These are phyloP conservation scores for Bryoglossum gracile DNA, from an alignment of 495 filamentous ascomycete genomes.

Conservation along the genomic window DNA sequence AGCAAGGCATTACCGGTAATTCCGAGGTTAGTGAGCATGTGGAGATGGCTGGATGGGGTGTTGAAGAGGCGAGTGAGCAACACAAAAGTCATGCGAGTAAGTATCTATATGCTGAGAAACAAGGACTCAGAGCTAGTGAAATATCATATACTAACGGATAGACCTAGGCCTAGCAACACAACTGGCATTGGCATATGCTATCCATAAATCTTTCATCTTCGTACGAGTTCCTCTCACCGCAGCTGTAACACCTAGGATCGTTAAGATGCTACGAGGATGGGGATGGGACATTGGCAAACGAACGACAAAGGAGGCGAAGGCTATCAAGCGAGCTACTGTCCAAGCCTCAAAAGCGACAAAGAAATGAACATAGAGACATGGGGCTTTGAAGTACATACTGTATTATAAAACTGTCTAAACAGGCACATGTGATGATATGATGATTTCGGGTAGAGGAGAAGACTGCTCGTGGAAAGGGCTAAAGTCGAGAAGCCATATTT, in stretches of 20 bases:
- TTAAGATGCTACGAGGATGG: slow-evolving; percentile 76
- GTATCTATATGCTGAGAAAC: no score
- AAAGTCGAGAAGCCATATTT: no score
- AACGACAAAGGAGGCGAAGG: slow-evolving; percentile 28
- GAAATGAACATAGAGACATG: neutral
- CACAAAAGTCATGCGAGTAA: slow-evolving; percentile 27
- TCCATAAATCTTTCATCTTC: slow-evolving; percentile 98
- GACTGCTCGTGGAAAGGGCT: no score
- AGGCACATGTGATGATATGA: neutral
- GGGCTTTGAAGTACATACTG: neutral
- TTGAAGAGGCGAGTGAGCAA: slow-evolving; percentile 42
- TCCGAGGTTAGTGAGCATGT: slow-evolving; percentile 30
- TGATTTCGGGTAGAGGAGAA: no score
- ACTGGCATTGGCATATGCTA: slow-evolving; percentile 86
- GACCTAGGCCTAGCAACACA: slow-evolving; percentile 58
- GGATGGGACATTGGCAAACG: slow-evolving; percentile 57
- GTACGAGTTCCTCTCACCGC: slow-evolving; percentile 83
- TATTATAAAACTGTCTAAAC: neutral
- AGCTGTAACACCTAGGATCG: slow-evolving; percentile 84
- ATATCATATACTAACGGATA: no score
- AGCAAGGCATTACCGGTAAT: slow-evolving; percentile 26
- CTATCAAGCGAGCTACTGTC: slow-evolving; percentile 18
- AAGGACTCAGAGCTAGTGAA: no score
- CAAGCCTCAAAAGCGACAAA: slow-evolving; percentile 4
- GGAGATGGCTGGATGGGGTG: slow-evolving; percentile 42